phyloP scores from a whole-genome alignment of 164 flowering plant species.

The Macadamia tetraphylla region DNA sequence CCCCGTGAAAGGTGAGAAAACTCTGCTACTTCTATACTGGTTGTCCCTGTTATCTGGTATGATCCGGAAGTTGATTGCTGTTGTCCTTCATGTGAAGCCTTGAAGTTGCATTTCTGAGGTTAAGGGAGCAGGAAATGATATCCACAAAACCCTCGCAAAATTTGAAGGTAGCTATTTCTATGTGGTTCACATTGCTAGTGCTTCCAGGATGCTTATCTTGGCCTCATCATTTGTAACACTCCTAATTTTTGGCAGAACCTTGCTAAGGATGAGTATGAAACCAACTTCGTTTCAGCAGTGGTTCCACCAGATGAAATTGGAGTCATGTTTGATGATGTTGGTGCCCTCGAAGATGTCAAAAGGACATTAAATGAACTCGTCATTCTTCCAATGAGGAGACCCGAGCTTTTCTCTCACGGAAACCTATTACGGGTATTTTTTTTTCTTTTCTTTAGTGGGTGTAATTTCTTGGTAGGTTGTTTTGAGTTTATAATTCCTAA shows the following conservation, averaged over 20 bases:
- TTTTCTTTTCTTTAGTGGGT: neutral
- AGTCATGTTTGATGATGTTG: conserved; percentile 88
- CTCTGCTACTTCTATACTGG: neutral
- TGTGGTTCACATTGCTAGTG: neutral
- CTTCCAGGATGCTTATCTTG: neutral
- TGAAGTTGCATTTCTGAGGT: conserved; percentile 73
- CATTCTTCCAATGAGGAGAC: conserved; percentile 97
- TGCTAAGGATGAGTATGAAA: conserved; percentile 95
- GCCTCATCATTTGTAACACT: conserved; percentile 5
- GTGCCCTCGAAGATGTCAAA: conserved; percentile 98
- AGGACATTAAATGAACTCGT: conserved; percentile 88
- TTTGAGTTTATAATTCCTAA: neutral
- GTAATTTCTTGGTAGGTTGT: conserved; percentile 1
- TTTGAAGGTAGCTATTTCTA: conserved; percentile 53
- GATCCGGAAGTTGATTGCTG: conserved; percentile 12
- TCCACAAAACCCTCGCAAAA: conserved; percentile 71
- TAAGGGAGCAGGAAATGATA: conserved; percentile 67
- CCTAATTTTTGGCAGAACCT: conserved; percentile 49
- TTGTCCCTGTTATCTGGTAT: neutral
- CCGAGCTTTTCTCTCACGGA: conserved; percentile 90
- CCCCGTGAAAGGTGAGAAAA: conserved; percentile 72
- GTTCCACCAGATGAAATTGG: conserved; percentile 96
- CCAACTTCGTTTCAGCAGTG: conserved; percentile 91
- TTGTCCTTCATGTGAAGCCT: conserved; percentile 47
- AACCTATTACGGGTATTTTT: conserved; percentile 75